Conservation (phyloP, 2,329 filamentous ascomycete genomes). For the Cercospora citrullina region DNA sequence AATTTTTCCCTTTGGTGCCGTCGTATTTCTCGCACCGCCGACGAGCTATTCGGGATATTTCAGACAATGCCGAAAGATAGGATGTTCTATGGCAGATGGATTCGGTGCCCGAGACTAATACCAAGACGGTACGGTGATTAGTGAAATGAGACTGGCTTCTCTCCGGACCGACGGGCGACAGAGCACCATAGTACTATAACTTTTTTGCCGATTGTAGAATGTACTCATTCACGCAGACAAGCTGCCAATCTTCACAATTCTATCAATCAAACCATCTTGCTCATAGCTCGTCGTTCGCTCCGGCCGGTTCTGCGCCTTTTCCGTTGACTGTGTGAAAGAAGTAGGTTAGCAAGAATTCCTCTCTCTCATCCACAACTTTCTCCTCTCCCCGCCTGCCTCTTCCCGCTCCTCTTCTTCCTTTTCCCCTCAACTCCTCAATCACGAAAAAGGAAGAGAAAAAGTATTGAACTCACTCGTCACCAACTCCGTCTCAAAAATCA, state of each 20-base stretch:
- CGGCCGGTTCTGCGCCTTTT: constrained; percentile 8
- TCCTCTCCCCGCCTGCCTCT: neutral
- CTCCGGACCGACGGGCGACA: neutral
- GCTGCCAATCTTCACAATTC: neutral
- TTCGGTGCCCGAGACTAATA: neutral
- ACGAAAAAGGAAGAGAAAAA: neutral
- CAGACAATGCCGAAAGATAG: neutral
- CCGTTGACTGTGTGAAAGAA: constrained; percentile 11
- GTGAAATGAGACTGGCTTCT: neutral
- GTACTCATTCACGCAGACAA: neutral
- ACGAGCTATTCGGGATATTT: neutral
- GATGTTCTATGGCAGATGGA: neutral
- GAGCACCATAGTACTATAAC: neutral
- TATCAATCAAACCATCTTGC: neutral
- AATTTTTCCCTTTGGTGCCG: neutral
- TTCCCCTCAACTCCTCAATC: neutral
- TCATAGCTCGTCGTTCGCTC: constrained; percentile 9
- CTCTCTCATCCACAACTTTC: neutral
- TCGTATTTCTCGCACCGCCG: neutral
- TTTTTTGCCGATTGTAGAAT: neutral
- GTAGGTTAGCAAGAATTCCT: neutral
- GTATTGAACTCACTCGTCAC: constrained; percentile 61
- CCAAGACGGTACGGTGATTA: neutral
- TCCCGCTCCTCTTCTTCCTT: neutral
- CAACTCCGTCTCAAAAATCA: constrained; percentile 91